phyloP scores from a whole-genome alignment of 75 land plant species.

The Selaginella moellendorffii region DNA sequence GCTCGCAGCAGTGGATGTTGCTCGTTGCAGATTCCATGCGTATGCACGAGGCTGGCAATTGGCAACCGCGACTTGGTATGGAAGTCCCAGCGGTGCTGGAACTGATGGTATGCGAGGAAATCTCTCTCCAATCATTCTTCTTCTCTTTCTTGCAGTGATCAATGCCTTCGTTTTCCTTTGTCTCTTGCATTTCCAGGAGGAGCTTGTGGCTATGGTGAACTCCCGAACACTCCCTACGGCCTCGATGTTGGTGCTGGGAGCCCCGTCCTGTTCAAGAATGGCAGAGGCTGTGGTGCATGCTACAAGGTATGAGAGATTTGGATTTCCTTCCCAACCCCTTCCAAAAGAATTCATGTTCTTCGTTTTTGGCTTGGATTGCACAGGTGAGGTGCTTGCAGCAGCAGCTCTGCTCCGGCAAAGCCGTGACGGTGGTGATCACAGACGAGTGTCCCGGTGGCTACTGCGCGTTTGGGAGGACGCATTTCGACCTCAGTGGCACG shows the following conservation, averaged over 20 bases:
- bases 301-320: conserved; percentile 34
- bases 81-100: conserved; percentile 45
- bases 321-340: neutral
- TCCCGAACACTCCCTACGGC: conserved; percentile 36
- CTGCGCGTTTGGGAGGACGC: conserved; percentile 45
- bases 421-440: conserved; percentile 23
- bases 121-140: no score
- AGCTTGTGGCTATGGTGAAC: conserved; percentile 61
- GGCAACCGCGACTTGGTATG: conserved; percentile 69
- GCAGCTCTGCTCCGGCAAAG: conserved; percentile 31
- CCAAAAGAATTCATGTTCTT: no score
- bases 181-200: no score
- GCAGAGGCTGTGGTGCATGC: conserved; percentile 71
- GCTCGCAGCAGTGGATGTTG: neutral
- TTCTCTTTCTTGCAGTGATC: no score
- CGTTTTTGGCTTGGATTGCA: no score
- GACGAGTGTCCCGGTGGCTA: conserved; percentile 92
- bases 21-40: neutral
- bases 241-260: conserved; percentile 43
- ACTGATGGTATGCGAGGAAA: conserved; percentile 45
- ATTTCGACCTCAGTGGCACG: conserved; percentile 85
- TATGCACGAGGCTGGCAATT: conserved; percentile 29
- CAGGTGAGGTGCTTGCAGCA: conserved; percentile 45
- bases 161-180: no score
- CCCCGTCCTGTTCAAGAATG: conserved; percentile 38